Conservation (phyloP, 805 yeast genomes). For the Saturnispora halmiae region DNA sequence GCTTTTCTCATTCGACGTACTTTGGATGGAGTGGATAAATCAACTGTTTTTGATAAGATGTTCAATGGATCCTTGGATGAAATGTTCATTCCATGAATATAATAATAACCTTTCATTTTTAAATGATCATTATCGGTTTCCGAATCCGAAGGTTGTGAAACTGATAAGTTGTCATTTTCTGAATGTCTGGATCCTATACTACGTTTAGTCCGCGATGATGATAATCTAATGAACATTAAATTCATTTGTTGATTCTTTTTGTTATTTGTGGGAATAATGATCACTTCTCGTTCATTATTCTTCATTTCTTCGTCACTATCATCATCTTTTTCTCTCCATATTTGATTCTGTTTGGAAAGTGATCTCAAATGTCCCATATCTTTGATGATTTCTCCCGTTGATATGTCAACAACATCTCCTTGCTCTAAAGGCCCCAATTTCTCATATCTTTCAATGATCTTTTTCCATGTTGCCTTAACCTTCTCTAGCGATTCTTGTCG, state of each 20-base stretch:
- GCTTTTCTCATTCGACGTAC: slow-evolving; percentile 23
- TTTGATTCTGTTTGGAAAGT: slow-evolving; percentile 25
- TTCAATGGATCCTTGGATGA: slow-evolving; percentile 9
- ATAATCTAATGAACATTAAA: neutral
- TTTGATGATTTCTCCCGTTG: slow-evolving; percentile 51
- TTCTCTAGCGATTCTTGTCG: slow-evolving; percentile 15
- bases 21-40: slow-evolving; percentile 21
- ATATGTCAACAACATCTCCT: slow-evolving; percentile 58
- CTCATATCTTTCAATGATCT: slow-evolving; percentile 44
- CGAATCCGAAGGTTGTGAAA: neutral
- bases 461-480: slow-evolving; percentile 35
- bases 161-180: slow-evolving; percentile 1
- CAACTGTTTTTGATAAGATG: slow-evolving; percentile 7
- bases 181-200: neutral
- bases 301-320: neutral
- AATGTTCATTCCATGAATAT: slow-evolving; percentile 1
- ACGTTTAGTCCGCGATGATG: neutral
- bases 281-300: neutral
- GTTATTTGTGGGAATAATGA: neutral
- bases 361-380: slow-evolving; percentile 65
- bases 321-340: slow-evolving; percentile 33
- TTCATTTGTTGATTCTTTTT: neutral
- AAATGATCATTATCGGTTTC: slow-evolving; percentile 5
- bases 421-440: slow-evolving; percentile 38
- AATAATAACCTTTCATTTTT: slow-evolving; percentile 4